Evolutionary conservation across 2,329 filamentous ascomycete genomes (phyloP), one percentile per base, ranked within the genome.

Genomic region (Ophiostoma sp.): DNA sequence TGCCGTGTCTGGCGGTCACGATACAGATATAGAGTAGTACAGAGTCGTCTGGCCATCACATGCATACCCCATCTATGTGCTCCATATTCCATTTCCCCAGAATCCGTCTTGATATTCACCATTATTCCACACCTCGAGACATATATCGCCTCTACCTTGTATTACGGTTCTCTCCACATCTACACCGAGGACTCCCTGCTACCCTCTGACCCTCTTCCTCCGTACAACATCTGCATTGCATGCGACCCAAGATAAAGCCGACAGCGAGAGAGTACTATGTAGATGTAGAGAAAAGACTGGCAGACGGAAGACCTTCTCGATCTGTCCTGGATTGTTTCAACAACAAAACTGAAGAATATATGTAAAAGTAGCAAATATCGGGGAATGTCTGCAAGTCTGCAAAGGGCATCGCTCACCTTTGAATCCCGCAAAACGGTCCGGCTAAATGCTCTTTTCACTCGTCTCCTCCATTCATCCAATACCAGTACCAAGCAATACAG

Each of bases 1-100:
- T 57, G 52, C 52, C 52, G 52, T 57, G n/a, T 57, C 52, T 57
- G 52, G 52, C 52, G 52, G 52, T 62, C 57, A 62, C 57, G 57
- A 62, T 62, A 33, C 48, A n/a, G 27, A 31, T 31, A 31, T 31
- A 31, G 27, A 31, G 27, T 31, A 31, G 27, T 31, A 31, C 27
- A 31, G 27, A 31, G 27, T 31, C 1, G 10, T 27, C 10, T 57
- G 27, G 4, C 57, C 57, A 33, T 62, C 52, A 57, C 52, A 57
- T 57, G 52, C 10, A 62, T 33, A 33, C 57, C 15, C 57, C 52
- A 57, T 23, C 44, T 48, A 5, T 13, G 17, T 23, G 4, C n/a
- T 57, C 57, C 57, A 62, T 62, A 62, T 33, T 33, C 57, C 57
- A 33, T 62, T 62, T 62, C 57, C 27, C 57, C 57, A 62, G 23